phyloP scores from a whole-genome alignment of 768 basidiomycete genomes.

The Mycena crocata region DNA sequence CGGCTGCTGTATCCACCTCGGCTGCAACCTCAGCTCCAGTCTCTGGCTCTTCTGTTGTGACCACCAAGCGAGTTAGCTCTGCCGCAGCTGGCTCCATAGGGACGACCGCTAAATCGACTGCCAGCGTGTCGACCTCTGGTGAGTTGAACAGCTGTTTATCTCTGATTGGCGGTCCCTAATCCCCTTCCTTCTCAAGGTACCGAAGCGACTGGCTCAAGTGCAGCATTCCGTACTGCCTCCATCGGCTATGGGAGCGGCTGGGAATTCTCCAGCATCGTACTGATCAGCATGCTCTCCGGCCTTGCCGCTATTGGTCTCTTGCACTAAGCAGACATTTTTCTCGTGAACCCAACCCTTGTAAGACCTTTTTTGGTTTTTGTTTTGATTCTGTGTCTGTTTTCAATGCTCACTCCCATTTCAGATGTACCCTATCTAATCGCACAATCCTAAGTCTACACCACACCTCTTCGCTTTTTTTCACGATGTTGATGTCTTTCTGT shows the following conservation, averaged over 20 bases:
- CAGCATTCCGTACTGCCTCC: slow-evolving; percentile 13
- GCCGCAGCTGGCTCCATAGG: neutral
- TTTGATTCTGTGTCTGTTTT: neutral
- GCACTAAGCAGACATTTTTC: slow-evolving; percentile 19
- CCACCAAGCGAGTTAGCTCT: no score
- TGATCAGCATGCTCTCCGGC: slow-evolving; percentile 19
- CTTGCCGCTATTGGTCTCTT: slow-evolving; percentile 27
- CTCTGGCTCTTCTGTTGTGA: neutral
- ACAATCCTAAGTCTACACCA: neutral
- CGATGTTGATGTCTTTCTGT: neutral
- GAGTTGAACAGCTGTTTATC: neutral
- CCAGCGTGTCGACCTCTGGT: neutral
- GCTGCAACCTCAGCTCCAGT: neutral
- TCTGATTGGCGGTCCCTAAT: neutral
- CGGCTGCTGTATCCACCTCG: neutral
- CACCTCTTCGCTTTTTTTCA: neutral
- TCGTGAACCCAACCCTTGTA: no score
- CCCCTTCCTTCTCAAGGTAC: neutral
- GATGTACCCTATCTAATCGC: neutral
- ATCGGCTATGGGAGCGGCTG: slow-evolving; percentile 17
- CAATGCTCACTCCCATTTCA: neutral
- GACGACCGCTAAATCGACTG: neutral
- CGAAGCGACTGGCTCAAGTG: slow-evolving; percentile 9
- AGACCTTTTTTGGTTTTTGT: neutral
- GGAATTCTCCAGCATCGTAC: slow-evolving; percentile 18